Evolutionary conservation across 2,329 filamentous ascomycete species (phyloP).

Genomic region (Mycosphaerella sp.): DNA sequence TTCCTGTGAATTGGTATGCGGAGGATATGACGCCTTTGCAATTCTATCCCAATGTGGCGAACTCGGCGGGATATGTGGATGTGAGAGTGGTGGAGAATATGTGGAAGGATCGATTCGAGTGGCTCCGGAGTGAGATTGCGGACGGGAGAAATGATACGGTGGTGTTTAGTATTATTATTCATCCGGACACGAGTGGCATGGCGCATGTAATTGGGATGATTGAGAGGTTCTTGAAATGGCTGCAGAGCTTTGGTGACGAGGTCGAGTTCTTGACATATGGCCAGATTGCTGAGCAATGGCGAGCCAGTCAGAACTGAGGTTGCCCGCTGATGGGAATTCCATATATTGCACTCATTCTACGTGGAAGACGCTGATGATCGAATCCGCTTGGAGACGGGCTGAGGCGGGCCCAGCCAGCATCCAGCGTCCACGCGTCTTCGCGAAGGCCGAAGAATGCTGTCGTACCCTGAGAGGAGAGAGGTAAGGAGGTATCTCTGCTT

Average conservation of each 20-base stretch:
- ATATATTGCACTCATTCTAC: too few species aligned
- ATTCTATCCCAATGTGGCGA: constrained; percentile 43
- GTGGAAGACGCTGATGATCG: too few species aligned
- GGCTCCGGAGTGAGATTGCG: constrained; percentile 40
- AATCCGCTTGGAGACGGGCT: too few species aligned
- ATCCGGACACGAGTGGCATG: constrained; percentile 56
- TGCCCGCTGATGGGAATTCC: background rate
- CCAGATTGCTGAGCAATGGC: constrained; percentile 38
- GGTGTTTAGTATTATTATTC: constrained; percentile 49
- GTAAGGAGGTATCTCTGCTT: too few species aligned
- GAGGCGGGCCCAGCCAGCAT: too few species aligned
- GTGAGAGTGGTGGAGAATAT: constrained; percentile 52
- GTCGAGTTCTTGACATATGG: constrained; percentile 44
- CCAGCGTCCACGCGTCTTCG: too few species aligned
- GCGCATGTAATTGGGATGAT: constrained; percentile 56
- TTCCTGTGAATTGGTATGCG: constrained; percentile 47
- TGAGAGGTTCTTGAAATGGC: constrained; percentile 47
- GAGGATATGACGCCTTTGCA: constrained; percentile 49
- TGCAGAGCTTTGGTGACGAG: constrained; percentile 41
- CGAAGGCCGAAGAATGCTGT: too few species aligned
- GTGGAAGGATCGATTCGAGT: constrained; percentile 56
- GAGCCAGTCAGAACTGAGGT: constrained; percentile 2
- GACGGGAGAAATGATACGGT: constrained; percentile 33
- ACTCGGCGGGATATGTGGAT: constrained; percentile 54
- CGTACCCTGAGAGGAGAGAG: too few species aligned